Evolutionary conservation across 345 rosid genomes (phyloP), one percentile per base, ranked within the genome.

Genomic region (Corchorus capsularis): DNA sequence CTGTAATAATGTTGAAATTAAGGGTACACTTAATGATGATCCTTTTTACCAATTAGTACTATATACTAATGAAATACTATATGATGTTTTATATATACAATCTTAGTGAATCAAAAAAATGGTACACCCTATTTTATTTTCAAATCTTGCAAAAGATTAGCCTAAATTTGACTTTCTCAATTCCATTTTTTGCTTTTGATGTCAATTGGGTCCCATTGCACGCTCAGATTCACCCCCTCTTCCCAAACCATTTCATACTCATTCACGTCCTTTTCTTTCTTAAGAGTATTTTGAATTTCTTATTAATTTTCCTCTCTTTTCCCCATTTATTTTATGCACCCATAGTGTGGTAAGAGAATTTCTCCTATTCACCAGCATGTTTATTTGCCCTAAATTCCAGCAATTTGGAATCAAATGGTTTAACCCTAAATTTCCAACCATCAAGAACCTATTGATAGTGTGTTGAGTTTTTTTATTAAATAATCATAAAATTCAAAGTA

Each of bases 161-260:
- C 43, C 77, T 34, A 54, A 43, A 53, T 78, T 85, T 85, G 83
- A 85, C 85, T 68, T 85, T 64, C 8, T 59, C 56, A 69, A 68
- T 56, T 45, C 78, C 68, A 69, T 22, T 60, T 82, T 59, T 50
- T 63, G 39, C 79, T 77, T 79, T 84, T 47, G 76, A 81, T 47
- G 78, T 68, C 72, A 15, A 16, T 3, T 77, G 85, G 69, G 74
- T 20, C 87, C 85, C 86, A 81, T 57, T 7, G n/a, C 49, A 1
- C 16, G 65, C 65, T 82, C 73, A 46, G 78, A 55, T 85, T 81
- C 86, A 83, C 60, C 80, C 80, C 86, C 86, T 75, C 78, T 79
- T 6, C 82, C 86, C 73, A 49, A 0, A 49, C 54, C 81, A 15
- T 80, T 71, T 81, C 88, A 71, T 83, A 62, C 78, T 79, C 81